Conservation (phyloP, 2,329 filamentous ascomycete genomes). For the Colletotrichum sp. region DNA sequence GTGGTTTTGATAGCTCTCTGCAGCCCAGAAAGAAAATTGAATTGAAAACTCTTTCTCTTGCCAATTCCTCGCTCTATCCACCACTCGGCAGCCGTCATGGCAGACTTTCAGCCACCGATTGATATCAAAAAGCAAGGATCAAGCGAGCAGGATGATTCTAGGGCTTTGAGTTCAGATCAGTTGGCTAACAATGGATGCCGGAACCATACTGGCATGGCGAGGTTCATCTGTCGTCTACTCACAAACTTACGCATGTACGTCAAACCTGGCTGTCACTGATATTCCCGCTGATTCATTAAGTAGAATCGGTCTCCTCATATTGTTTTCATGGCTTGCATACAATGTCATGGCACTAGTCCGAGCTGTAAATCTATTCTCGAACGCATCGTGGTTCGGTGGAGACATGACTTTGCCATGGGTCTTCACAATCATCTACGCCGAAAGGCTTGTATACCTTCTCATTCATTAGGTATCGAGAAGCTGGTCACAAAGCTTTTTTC, state of each 20-base stretch:
- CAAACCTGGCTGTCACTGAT: not conserved
- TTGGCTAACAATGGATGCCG: not conserved
- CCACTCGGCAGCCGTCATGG: not conserved
- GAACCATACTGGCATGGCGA: not conserved
- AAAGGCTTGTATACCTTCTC: not conserved
- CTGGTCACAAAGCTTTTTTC: no score
- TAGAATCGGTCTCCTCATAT: not conserved
- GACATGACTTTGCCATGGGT: fast-evolving
- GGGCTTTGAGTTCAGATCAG: not conserved
- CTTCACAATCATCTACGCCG: not conserved
- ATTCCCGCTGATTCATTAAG: not conserved
- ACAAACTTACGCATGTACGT: not conserved
- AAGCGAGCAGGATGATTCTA: fast-evolving
- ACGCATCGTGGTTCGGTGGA: not conserved
- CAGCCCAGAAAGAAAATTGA: not conserved
- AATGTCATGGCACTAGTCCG: fast-evolving
- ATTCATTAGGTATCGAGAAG: not conserved
- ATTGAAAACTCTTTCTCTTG: fast-evolving
- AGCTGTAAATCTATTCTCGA: not conserved
- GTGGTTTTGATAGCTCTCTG: not conserved
- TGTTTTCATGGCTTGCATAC: not conserved
- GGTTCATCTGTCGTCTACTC: not conserved
- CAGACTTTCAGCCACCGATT: not conserved
- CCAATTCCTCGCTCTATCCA: not conserved
- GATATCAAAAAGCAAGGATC: not conserved